Conservation (phyloP, 2,329 filamentous ascomycete genomes). For the Tolypocladium ovalisporum region DNA sequence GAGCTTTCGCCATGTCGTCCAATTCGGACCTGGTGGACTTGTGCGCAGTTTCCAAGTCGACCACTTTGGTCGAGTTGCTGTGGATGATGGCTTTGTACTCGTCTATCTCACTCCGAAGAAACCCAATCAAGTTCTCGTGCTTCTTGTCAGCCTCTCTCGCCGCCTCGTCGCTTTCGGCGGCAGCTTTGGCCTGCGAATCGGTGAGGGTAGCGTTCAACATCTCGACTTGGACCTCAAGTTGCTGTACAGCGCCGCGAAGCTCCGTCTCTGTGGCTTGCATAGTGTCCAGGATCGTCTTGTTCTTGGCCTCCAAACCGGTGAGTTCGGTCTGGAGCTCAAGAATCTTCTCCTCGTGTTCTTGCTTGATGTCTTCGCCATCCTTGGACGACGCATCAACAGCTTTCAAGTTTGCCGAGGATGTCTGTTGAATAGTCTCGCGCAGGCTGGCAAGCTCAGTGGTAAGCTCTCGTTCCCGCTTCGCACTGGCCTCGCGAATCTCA, state of each 20-base stretch:
- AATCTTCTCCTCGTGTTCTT: conserved; percentile 46
- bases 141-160: conserved; percentile 35
- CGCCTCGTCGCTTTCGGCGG: conserved; percentile 28
- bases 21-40: conserved; percentile 54
- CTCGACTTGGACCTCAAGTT: conserved; percentile 53
- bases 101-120: conserved; percentile 64
- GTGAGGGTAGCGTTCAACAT: conserved; percentile 41
- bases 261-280: conserved; percentile 64
- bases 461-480: conserved; percentile 65
- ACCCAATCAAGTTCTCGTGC: conserved; percentile 48
- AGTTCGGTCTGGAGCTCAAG: conserved; percentile 61
- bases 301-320: conserved; percentile 63
- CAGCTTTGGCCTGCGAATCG: conserved; percentile 28
- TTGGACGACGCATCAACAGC: conserved; percentile 17
- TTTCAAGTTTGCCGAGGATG: conserved; percentile 7
- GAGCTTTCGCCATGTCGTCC: conserved; percentile 51
- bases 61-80: conserved; percentile 56
- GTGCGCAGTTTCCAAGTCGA: conserved; percentile 65
- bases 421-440: conserved; percentile 38
- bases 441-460: conserved; percentile 59
- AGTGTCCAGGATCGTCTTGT: conserved; percentile 57
- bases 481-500: conserved; percentile 61
- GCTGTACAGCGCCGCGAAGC: conserved; percentile 59
- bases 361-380: conserved; percentile 18
- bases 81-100: conserved; percentile 68